A percentile compares a stretch with the other conserved stretches of the same genome.
phyloP scores from a whole-genome alignment of 116 monocot genomes.

The Dioscorea cayenensis region DNA sequence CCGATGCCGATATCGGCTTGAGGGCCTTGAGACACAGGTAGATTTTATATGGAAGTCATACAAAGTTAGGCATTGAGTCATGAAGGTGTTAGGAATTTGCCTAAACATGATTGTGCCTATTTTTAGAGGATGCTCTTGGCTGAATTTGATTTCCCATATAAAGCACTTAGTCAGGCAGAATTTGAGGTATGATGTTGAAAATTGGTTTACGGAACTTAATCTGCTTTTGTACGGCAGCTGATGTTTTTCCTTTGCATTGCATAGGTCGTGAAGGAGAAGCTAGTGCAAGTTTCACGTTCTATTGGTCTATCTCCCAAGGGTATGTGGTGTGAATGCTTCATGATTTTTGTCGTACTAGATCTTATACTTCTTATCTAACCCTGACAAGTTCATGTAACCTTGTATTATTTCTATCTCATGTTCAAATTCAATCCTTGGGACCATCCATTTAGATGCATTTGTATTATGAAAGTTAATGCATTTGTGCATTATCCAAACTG shows the following conservation, averaged over 20 bases:
- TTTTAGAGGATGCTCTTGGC: conserved; percentile 65
- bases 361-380: too few relatives aligned
- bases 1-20: conserved; percentile 66
- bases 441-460: too few relatives aligned
- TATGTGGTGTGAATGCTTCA: conserved; percentile 13
- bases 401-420: too few relatives aligned
- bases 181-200: conserved; percentile 56
- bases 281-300: conserved; percentile 75
- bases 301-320: conserved; percentile 55
- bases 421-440: too few relatives aligned
- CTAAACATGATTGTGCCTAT: conserved; percentile 1
- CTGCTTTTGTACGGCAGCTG: too few relatives aligned
- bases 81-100: conserved; percentile 8
- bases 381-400: too few relatives aligned
- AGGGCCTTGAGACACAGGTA: conserved; percentile 76
- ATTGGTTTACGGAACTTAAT: too few relatives aligned
- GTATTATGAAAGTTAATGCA: too few relatives aligned
- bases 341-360: too few relatives aligned
- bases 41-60: conserved; percentile 1
- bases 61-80: not conserved
- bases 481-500: too few relatives aligned
- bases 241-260: too few relatives aligned
- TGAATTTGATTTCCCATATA: conserved; percentile 59
- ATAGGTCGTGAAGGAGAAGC: conserved; percentile 73
- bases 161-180: conserved; percentile 51